A percentile compares a stretch with the other conserved stretches of the same genome.
These are phyloP conservation scores for Thelephora ganbajun DNA, from an alignment of 768 basidiomycete genomes.

Conservation along the genomic window DNA sequence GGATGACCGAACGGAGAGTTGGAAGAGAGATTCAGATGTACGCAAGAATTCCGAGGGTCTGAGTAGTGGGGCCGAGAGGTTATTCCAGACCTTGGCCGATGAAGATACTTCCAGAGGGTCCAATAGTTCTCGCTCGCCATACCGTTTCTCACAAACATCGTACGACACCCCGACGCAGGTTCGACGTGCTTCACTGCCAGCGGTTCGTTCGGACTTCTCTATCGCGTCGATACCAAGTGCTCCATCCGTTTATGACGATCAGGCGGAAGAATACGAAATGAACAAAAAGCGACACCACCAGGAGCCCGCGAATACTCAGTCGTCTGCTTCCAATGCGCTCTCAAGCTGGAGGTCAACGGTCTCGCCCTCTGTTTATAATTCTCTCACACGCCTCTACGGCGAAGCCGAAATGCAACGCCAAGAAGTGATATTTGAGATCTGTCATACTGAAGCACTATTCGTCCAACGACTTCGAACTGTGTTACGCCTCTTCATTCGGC, in stretches of 20 bases:
- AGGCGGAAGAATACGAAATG: not conserved
- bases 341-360: slow-evolving; percentile 15
- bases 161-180: no score
- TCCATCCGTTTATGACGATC: slow-evolving; percentile 9
- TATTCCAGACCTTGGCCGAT: not conserved
- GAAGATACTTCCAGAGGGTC: not conserved
- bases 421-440: slow-evolving; percentile 54
- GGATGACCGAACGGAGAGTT: not conserved
- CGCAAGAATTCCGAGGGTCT: not conserved
- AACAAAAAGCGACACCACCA: not conserved
- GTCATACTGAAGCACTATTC: slow-evolving; percentile 54
- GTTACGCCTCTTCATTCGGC: slow-evolving; percentile 60
- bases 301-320: not conserved
- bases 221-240: slow-evolving; percentile 7
- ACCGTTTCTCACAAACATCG: no score
- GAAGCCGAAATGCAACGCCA: slow-evolving; percentile 45
- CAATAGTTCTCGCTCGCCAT: no score
- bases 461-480: slow-evolving; percentile 52
- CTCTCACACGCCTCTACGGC: slow-evolving; percentile 27
- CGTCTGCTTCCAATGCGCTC: not conserved
- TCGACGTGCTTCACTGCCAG: not conserved
- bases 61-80: not conserved
- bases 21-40: not conserved
- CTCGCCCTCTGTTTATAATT: slow-evolving; percentile 17
- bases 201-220: slow-evolving; percentile 2